These are phyloP conservation scores for Neonectria magnoliae DNA, from an alignment of 2,329 filamentous ascomycete species.

Conservation along the genomic window DNA sequence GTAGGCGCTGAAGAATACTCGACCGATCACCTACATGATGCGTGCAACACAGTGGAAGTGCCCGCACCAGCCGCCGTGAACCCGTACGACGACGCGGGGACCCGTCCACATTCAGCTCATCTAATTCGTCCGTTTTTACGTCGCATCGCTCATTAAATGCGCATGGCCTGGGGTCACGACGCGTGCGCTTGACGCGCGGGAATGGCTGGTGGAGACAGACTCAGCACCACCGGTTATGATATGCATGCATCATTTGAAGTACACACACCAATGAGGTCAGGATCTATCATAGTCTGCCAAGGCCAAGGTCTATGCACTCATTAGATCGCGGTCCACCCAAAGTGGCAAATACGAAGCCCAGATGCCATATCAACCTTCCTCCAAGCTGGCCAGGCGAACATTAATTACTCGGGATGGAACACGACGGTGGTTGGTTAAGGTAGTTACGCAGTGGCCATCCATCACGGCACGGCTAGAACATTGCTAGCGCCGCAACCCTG, in stretches of 20 bases:
- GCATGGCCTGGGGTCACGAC: not conserved
- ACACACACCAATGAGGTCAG: too few species aligned
- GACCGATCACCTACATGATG: too few species aligned
- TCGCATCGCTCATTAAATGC: not conserved
- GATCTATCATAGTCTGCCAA: not conserved
- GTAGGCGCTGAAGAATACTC: constrained; percentile 3
- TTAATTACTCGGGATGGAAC: not conserved
- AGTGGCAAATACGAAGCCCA: not conserved
- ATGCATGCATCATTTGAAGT: not conserved
- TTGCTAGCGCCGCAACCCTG: not conserved
- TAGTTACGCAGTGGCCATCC: not conserved
- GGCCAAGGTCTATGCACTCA: not conserved
- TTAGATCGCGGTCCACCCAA: not conserved
- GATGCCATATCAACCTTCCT: not conserved
- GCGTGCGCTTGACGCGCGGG: constrained; percentile 8
- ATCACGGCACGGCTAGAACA: not conserved
- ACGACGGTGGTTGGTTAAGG: not conserved
- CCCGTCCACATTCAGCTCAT: not conserved
- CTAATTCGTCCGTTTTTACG: not conserved
- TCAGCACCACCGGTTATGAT: not conserved
- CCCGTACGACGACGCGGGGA: constrained; percentile 13
- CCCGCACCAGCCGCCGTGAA: constrained; percentile 15
- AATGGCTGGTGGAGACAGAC: constrained; percentile 8
- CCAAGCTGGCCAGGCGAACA: not conserved
- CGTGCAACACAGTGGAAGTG: not conserved